phyloP scores from a whole-genome alignment of 2,329 filamentous ascomycete genomes.

The Cylindrodendrum hubeiense region DNA sequence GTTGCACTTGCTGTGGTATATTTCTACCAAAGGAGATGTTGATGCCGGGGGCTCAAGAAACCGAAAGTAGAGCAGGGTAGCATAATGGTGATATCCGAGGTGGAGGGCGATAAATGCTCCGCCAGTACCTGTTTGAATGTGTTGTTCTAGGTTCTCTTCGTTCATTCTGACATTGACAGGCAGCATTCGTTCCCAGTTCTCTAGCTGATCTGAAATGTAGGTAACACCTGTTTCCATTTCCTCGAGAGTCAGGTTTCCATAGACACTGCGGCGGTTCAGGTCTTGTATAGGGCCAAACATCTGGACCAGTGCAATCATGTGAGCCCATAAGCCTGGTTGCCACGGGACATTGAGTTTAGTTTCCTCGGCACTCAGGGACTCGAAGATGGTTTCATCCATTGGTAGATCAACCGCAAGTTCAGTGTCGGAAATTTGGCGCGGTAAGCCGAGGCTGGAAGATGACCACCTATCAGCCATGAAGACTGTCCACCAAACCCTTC shows the following conservation, averaged over 20 bases:
- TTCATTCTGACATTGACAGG: slow-evolving; percentile 21
- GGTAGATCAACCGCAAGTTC: slow-evolving; percentile 22
- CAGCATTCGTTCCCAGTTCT: slow-evolving; percentile 30
- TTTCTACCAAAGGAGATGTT: not conserved
- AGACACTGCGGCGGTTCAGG: slow-evolving; percentile 45
- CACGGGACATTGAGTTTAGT: slow-evolving; percentile 6
- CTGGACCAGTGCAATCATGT: slow-evolving; percentile 49
- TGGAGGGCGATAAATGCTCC: slow-evolving; percentile 52
- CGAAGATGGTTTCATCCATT: slow-evolving; percentile 46
- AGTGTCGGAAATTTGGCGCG: slow-evolving; percentile 23
- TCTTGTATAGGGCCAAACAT: slow-evolving; percentile 50
- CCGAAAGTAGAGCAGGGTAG: slow-evolving; percentile 52
- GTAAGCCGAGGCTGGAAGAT: slow-evolving; percentile 29
- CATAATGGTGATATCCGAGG: slow-evolving; percentile 53
- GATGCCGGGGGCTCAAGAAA: slow-evolving; percentile 42
- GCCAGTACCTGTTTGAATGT: slow-evolving; percentile 43
- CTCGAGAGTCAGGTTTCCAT: slow-evolving; percentile 17
- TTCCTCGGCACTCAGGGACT: slow-evolving; percentile 12
- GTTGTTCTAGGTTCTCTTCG: slow-evolving; percentile 36
- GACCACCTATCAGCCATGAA: slow-evolving; percentile 37
- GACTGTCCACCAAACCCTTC: slow-evolving; percentile 31
- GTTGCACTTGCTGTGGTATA: slow-evolving; percentile 36
- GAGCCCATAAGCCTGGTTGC: slow-evolving; percentile 49
- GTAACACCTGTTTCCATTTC: slow-evolving; percentile 15
- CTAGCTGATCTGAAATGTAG: slow-evolving; percentile 20